Conservation (phyloP, 2,329 filamentous ascomycete genomes). For the Xenosphaeropsis pyriputrescens region DNA sequence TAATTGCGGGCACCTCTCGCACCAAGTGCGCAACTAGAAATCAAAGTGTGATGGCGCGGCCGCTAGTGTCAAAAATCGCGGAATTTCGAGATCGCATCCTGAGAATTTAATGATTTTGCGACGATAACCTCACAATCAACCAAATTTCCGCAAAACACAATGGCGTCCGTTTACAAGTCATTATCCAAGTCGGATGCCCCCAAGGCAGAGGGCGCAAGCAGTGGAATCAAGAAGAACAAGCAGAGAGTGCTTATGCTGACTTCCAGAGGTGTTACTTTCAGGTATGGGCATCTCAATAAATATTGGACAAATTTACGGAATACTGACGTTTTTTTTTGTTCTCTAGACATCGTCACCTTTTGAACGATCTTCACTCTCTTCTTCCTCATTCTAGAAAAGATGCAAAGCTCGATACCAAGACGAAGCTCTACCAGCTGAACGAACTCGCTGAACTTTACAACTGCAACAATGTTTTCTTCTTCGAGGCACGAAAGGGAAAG, state of each 20-base stretch:
- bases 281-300: conserved; percentile 30
- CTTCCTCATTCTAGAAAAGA: conserved; percentile 90
- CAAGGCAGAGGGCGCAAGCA: conserved; percentile 30
- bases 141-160: conserved; percentile 19
- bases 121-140: conserved; percentile 2
- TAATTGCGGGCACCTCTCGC: no score
- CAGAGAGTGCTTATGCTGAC: conserved; percentile 79
- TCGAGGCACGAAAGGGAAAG: conserved; percentile 86
- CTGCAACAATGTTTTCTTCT: conserved; percentile 89
- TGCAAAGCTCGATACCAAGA: conserved; percentile 93
- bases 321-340: conserved; percentile 3
- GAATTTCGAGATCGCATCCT: conserved; percentile 5
- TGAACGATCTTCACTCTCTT: conserved; percentile 77
- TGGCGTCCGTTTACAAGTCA: conserved; percentile 66
- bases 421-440: conserved; percentile 70
- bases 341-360: conserved; percentile 73
- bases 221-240: conserved; percentile 45
- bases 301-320: background rate
- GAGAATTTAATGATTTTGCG: conserved; percentile 10
- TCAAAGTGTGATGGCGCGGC: conserved; percentile 9
- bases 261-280: conserved; percentile 81
- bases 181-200: conserved; percentile 45
- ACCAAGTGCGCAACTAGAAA: background rate
- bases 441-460: conserved; percentile 65
- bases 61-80: conserved; percentile 7